phyloP scores from a whole-genome alignment of 306 rosid species.

The Cicer judaicum region DNA sequence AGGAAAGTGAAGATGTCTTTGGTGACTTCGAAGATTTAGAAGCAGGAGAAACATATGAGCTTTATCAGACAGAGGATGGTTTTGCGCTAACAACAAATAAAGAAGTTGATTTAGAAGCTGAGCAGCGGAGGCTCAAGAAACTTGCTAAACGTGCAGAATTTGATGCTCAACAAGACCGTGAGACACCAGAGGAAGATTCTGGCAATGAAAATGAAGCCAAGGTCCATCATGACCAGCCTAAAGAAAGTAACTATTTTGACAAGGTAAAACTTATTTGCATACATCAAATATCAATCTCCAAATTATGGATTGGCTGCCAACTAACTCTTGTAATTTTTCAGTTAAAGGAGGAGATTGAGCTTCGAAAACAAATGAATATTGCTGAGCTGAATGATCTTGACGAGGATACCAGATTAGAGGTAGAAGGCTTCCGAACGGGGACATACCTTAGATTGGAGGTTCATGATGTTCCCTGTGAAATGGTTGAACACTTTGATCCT shows the following conservation, averaged over 20 bases:
- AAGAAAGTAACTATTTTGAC: constrained; percentile 74
- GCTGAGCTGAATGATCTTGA: constrained; percentile 89
- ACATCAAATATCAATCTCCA: not conserved
- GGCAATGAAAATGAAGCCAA: constrained; percentile 51
- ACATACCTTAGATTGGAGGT: constrained; percentile 89
- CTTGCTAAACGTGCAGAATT: constrained; percentile 87
- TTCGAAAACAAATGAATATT: constrained; percentile 79
- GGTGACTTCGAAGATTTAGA: constrained; percentile 99
- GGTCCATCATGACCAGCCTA: constrained; percentile 53
- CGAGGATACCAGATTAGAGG: constrained; percentile 74
- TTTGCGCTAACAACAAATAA: constrained; percentile 41
- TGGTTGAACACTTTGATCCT: constrained; percentile 87
- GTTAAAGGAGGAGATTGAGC: constrained; percentile 87
- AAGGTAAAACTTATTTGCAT: constrained; percentile 60
- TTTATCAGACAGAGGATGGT: constrained; percentile 43
- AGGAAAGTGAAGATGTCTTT: constrained; percentile 56
- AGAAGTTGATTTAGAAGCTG: constrained; percentile 60
- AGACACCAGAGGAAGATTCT: constrained; percentile 64
- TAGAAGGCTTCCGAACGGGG: constrained; percentile 86
- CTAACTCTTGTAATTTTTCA: constrained; percentile 48
- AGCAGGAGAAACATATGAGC: constrained; percentile 65
- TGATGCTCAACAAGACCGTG: constrained; percentile 76
- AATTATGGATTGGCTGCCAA: constrained; percentile 33
- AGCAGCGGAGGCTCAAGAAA: constrained; percentile 76
- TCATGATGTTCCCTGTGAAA: constrained; percentile 82